Evolutionary conservation across 2,329 filamentous ascomycete species (phyloP).

Genomic region (Botrytis paeoniae): DNA sequence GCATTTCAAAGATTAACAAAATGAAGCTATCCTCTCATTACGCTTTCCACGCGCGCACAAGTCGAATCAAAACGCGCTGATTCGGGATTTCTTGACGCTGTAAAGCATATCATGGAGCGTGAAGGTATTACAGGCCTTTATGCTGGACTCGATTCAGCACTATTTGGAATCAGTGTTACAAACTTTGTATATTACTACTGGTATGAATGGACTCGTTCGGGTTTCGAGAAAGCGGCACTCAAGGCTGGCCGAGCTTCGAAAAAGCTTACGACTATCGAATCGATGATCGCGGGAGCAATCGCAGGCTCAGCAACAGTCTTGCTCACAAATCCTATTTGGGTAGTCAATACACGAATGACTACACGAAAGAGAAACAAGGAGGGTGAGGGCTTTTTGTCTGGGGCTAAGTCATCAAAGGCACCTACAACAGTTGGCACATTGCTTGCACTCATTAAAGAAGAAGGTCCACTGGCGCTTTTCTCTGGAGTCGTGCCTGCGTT

Average conservation of each 20-base stretch:
- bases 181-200: constrained; percentile 99
- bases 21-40: constrained; percentile 86
- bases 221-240: constrained; percentile 76
- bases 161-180: constrained; percentile 97
- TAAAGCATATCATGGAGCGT: constrained; percentile 82
- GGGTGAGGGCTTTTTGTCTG: constrained; percentile 44
- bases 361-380: constrained; percentile 65
- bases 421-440: constrained; percentile 80
- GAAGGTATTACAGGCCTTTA: constrained; percentile 90
- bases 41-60: constrained; percentile 93
- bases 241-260: constrained; percentile 69
- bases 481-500: constrained; percentile 88
- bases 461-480: constrained; percentile 83
- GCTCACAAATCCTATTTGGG: constrained; percentile 98
- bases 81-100: constrained; percentile 77
- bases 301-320: constrained; percentile 93
- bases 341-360: constrained; percentile 97
- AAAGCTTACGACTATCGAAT: constrained; percentile 87
- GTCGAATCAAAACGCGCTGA: constrained; percentile 94
- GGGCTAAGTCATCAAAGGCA: constrained; percentile 46
- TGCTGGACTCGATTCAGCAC: constrained; percentile 84
- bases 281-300: constrained; percentile 91
- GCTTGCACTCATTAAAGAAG: constrained; percentile 73
- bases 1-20: constrained; percentile 17
- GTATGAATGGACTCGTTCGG: constrained; percentile 94